phyloP scores from a whole-genome alignment of 352 stramenopile genomes.

The Globisporangium ultimum region DNA sequence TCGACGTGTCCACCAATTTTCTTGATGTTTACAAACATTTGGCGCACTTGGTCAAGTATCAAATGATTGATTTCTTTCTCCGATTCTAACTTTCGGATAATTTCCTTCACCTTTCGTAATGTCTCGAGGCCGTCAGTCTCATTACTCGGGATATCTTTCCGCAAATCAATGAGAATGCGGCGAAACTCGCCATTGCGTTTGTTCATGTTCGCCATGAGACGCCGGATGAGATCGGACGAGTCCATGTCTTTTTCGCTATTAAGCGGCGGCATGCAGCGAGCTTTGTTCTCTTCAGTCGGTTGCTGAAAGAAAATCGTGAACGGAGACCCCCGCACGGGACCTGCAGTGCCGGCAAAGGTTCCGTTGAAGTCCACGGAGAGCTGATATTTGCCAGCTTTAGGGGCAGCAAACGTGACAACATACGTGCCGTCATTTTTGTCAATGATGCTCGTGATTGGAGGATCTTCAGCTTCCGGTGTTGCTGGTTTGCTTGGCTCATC shows the following conservation, averaged over 20 bases:
- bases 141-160: conserved; percentile 81
- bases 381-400: conserved; percentile 77
- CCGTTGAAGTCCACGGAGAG: conserved; percentile 91
- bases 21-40: conserved; percentile 80
- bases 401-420: conserved; percentile 87
- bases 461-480: conserved; percentile 19
- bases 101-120: conserved; percentile 81
- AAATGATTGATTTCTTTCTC: conserved; percentile 69
- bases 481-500: conserved; percentile 30
- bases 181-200: conserved; percentile 83
- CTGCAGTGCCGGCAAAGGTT: conserved; percentile 91
- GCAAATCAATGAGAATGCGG: conserved; percentile 70
- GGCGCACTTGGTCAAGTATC: conserved; percentile 71
- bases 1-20: conserved; percentile 77
- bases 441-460: conserved; percentile 35
- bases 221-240: conserved; percentile 62
- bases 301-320: conserved; percentile 68
- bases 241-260: conserved; percentile 71
- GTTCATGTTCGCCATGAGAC: conserved; percentile 80
- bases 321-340: conserved; percentile 92
- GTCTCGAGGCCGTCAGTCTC: conserved; percentile 77
- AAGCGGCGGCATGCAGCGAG: conserved; percentile 69
- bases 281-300: conserved; percentile 62
- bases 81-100: conserved; percentile 71
- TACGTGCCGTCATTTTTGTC: conserved; percentile 96